Percentiles rank a stretch among this genome's conserved stretches.
phyloP scores from a whole-genome alignment of 1,284 basidiomycete species.

The Afroboletus lepidellus region DNA sequence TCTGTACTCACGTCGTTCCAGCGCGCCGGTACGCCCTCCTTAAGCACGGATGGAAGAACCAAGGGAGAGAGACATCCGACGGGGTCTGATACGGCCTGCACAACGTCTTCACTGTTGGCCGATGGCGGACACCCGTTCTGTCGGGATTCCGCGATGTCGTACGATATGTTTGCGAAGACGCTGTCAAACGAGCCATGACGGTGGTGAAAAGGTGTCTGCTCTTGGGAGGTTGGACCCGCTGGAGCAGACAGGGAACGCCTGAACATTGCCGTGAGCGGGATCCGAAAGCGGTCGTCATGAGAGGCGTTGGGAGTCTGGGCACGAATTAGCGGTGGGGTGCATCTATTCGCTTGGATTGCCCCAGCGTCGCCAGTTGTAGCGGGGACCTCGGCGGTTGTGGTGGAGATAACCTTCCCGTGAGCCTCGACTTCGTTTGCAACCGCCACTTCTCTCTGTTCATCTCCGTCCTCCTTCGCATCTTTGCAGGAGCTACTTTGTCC shows the following conservation, averaged over 20 bases:
- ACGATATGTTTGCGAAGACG: conserved; percentile 32
- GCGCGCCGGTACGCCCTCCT: conserved; percentile 33
- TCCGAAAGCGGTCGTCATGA: conserved; percentile 38
- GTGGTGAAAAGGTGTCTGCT: conserved; percentile 11
- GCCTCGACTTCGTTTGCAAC: conserved; percentile 15
- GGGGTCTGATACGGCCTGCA: conserved; percentile 22
- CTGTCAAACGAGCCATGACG: conserved; percentile 28
- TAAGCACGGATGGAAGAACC: conserved; percentile 31
- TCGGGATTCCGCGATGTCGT: conserved; percentile 29
- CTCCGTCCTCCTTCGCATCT: conserved; percentile 19
- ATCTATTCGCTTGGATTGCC: conserved; percentile 6
- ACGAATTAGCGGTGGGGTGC: conserved; percentile 22
- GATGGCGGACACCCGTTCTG: conserved; percentile 11
- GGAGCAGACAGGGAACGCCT: conserved; percentile 58
- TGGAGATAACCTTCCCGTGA: conserved; percentile 8
- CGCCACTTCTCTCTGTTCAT: conserved; percentile 22
- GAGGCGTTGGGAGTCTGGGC: conserved; percentile 33
- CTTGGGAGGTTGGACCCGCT: conserved; percentile 30
- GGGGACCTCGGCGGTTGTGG: neutral
- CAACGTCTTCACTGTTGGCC: conserved; percentile 21
- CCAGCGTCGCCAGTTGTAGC: neutral
- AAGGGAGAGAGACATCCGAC: conserved; percentile 31
- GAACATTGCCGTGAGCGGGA: conserved; percentile 59
- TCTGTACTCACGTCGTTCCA: conserved; percentile 34
- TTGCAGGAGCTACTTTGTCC: conserved; percentile 6